Evolutionary conservation across 1,284 basidiomycete species (phyloP).

Genomic region (Trametes sp.): DNA sequence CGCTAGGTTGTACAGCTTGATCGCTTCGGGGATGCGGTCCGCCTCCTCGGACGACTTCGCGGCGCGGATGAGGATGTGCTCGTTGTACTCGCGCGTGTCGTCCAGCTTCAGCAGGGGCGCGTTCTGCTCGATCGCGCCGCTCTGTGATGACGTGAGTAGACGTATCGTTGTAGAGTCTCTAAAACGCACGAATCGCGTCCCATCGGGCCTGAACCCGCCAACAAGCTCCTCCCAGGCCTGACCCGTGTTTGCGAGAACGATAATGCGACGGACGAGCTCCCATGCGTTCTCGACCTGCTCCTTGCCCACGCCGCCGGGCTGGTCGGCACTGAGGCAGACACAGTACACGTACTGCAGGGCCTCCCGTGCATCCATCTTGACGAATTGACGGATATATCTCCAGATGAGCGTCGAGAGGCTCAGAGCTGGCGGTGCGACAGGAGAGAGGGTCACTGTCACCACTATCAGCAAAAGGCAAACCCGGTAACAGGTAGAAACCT

Average conservation of each 20-base stretch:
- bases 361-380: constrained; percentile 90
- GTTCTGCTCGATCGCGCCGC: constrained; percentile 88
- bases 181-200: constrained; percentile 81
- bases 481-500: constrained; percentile 43
- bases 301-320: constrained; percentile 71
- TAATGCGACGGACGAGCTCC: constrained; percentile 88
- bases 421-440: constrained; percentile 70
- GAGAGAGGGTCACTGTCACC: constrained; percentile 68
- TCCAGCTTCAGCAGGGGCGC: constrained; percentile 80
- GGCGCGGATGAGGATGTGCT: constrained; percentile 84
- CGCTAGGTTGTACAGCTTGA: constrained; percentile 95
- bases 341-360: constrained; percentile 97
- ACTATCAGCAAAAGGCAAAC: constrained; percentile 5
- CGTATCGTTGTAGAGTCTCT: neutral
- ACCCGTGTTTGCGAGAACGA: constrained; percentile 87
- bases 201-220: constrained; percentile 90
- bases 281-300: constrained; percentile 88
- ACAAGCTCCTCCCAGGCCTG: constrained; percentile 90
- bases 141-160: constrained; percentile 50
- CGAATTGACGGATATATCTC: constrained; percentile 93
- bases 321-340: constrained; percentile 84
- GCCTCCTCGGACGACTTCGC: constrained; percentile 80
- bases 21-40: constrained; percentile 88
- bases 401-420: constrained; percentile 90
- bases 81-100: constrained; percentile 78